Percentiles rank a stretch among this genome's conserved stretches.
These are phyloP conservation scores for Verbena officinalis DNA, from an alignment of 257 asterid genomes.

Conservation along the genomic window DNA sequence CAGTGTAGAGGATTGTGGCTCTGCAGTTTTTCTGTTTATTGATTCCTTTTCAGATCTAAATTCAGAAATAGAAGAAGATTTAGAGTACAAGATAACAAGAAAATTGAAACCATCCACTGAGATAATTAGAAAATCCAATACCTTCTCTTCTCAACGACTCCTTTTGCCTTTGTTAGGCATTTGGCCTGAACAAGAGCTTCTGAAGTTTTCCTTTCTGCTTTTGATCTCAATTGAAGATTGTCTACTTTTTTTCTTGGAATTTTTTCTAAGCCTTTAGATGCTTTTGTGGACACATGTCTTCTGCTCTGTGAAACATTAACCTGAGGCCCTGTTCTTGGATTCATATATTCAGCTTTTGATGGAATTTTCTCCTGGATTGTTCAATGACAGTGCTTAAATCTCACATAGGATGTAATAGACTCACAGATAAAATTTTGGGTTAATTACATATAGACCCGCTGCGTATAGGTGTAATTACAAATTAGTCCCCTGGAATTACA, in stretches of 20 bases:
- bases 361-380: constrained; percentile 48
- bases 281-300: constrained; percentile 34
- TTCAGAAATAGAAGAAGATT: neutral
- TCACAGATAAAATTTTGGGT: neutral
- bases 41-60: constrained; percentile 42
- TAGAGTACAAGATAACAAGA: neutral
- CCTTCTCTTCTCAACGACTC: constrained; percentile 49
- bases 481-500: too few relatives aligned
- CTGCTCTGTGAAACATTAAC: constrained; percentile 35
- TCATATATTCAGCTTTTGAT: constrained; percentile 33
- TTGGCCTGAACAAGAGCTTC: constrained; percentile 28
- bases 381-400: neutral
- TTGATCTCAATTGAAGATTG: constrained; percentile 31
- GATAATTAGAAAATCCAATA: constrained; percentile 31
- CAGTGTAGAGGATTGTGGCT: constrained; percentile 33
- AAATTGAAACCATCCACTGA: neutral
- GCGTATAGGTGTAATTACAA: too few relatives aligned
- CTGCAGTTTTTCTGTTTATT: constrained; percentile 29
- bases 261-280: constrained; percentile 32
- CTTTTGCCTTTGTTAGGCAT: constrained; percentile 34
- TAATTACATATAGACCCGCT: too few relatives aligned
- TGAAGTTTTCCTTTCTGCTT: constrained; percentile 36
- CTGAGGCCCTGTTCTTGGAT: constrained; percentile 35
- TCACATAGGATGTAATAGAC: neutral
- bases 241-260: constrained; percentile 38